phyloP scores from a whole-genome alignment of 1,284 basidiomycete species.

The Apiotrichum domesticum region DNA sequence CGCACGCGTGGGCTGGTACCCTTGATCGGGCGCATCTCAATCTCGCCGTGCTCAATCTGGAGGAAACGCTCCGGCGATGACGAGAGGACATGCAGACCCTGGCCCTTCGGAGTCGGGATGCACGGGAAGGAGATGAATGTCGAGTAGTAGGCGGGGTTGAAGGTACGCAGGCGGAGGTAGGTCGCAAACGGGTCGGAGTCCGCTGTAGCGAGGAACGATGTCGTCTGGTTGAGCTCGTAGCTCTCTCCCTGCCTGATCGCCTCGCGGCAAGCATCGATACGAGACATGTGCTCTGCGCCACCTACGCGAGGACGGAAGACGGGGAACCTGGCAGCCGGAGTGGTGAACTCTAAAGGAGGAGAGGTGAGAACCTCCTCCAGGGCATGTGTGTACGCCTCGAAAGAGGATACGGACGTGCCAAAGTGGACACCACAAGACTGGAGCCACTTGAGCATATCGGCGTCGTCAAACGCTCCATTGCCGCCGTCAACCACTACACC shows the following conservation, averaged over 20 bases:
- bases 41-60: slow-evolving; percentile 53
- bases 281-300: slow-evolving; percentile 57
- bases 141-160: slow-evolving; percentile 88
- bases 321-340: slow-evolving; percentile 22
- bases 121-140: slow-evolving; percentile 66
- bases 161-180: slow-evolving; percentile 57
- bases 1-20: slow-evolving; percentile 57
- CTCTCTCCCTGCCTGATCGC: slow-evolving; percentile 78
- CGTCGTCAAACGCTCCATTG: not conserved
- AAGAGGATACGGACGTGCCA: slow-evolving; percentile 23
- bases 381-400: slow-evolving; percentile 14
- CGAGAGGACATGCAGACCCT: slow-evolving; percentile 62
- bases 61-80: slow-evolving; percentile 91
- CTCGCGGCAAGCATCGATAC: slow-evolving; percentile 68
- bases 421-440: slow-evolving; percentile 23
- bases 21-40: slow-evolving; percentile 93
- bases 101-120: slow-evolving; percentile 39
- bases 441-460: slow-evolving; percentile 35
- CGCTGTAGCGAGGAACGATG: slow-evolving; percentile 51
- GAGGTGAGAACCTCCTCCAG: slow-evolving; percentile 11
- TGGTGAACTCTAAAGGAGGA: not conserved
- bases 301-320: slow-evolving; percentile 39
- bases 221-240: slow-evolving; percentile 94
- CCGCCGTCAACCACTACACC: slow-evolving; percentile 37
- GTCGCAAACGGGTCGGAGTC: slow-evolving; percentile 34